Base-by-base conservation (phyloP, 2,329 filamentous ascomycete genomes). In the Talaromyces islandicus region DNA sequence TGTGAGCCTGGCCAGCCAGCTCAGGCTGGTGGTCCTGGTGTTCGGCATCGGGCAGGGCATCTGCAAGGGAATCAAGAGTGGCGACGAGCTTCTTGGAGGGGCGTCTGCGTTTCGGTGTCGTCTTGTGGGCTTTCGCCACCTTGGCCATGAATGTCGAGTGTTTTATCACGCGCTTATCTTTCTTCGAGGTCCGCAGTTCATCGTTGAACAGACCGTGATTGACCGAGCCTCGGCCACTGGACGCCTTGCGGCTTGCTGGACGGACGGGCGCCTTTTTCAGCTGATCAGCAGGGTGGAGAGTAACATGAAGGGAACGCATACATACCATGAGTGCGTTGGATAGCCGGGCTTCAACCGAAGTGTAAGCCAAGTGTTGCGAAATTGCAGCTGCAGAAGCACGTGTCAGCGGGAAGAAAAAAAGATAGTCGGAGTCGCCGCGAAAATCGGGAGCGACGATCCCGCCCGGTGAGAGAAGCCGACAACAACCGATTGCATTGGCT, bases 111-210 rank as follows among this genome's bases (percentile, higher is more conserved):
- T 88, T 88, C n/a, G 81, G 78, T 9, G 81, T 73, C 70, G 82
- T 85, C 58, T 73, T 73, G 57, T 75, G 70, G 7, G 80, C 76
- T 65, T 92, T 91, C 65, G 86, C 79, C 68, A 96, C 89, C 64
- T 87, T 89, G 21, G 86, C 88, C 29, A 96, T 80, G 65, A 97
- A 91, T 14, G 87, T 78, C 0, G 89, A 88, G 80, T 91, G 91
- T 71, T 92, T 92, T 68, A 95, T 90, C 35, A 82, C 78, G 25
- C 88, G 89, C 79, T 93, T 96, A 78, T 95, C 90, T 71, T 85
- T 87, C 76, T 97, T 97, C 64, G 83, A 86, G 58, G 86, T 83
- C 62, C 86, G 78, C 75, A 93, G 92, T 7, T 74, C 71, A 57
- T 76, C 68, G 50, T 68, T 63, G 56, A 73, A 70, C 4, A 60